These are phyloP conservation scores for Cyathus striatus DNA, from an alignment of 768 basidiomycete genomes.

Conservation along the genomic window DNA sequence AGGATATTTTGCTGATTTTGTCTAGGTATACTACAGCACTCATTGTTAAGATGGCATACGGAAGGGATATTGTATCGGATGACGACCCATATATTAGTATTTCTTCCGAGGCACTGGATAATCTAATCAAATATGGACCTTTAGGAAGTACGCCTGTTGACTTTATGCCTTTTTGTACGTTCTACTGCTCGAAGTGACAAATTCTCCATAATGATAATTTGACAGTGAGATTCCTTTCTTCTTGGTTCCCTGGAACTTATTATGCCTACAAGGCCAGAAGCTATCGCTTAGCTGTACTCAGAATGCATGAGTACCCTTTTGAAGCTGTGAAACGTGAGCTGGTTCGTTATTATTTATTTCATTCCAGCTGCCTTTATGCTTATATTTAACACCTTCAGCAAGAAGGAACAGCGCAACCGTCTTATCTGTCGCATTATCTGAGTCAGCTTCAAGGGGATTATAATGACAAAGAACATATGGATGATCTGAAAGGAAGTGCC, in stretches of 20 bases:
- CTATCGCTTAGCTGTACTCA: constrained; percentile 2
- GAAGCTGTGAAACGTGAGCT: constrained; percentile 8
- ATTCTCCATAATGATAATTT: neutral
- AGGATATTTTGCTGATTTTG: neutral
- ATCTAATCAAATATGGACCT: constrained; percentile 2
- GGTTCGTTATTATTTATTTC: constrained; percentile 3
- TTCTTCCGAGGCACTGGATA: constrained; percentile 2
- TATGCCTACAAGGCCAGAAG: constrained; percentile 9
- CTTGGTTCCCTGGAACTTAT: constrained; percentile 16
- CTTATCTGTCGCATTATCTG: constrained; percentile 5
- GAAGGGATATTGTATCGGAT: constrained; percentile 8
- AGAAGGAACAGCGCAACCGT: constrained; percentile 7
- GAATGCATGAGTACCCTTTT: constrained; percentile 9
- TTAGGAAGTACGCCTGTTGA: constrained; percentile 11
- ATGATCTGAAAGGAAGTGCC: constrained; percentile 7
- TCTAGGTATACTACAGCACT: constrained; percentile 11
- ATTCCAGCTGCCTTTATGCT: neutral
- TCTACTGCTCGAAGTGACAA: neutral
- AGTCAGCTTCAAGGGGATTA: constrained; percentile 5
- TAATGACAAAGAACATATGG: neutral
- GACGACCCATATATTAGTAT: constrained; percentile 11
- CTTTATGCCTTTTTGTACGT: constrained; percentile 9
- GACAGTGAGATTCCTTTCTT: constrained; percentile 9
- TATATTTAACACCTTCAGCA: constrained; percentile 3
- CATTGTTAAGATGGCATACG: constrained; percentile 12